A percentile compares a stretch with the other conserved stretches of the same genome.
Evolutionary conservation across 306 rosid species (phyloP).

Genomic region (Cucurbita pepo): DNA sequence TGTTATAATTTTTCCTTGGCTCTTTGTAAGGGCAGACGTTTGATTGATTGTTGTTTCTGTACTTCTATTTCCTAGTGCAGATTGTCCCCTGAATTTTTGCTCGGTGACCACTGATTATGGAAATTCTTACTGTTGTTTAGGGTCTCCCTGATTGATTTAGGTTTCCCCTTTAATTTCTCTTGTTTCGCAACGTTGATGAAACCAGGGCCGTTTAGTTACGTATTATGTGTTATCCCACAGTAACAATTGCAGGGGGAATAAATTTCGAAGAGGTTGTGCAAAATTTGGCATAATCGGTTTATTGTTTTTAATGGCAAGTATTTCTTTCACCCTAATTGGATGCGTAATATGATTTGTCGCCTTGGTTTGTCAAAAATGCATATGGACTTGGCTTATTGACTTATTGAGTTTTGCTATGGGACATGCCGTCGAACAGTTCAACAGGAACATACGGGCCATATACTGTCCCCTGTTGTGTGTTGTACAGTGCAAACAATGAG

Average conservation of each 20-base stretch:
- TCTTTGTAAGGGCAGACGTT: neutral
- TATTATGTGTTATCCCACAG: neutral
- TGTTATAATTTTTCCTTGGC: neutral
- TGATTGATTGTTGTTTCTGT: neutral
- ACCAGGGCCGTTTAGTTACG: neutral
- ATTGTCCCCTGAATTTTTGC: neutral
- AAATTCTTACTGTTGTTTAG: neutral
- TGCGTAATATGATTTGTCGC: neutral
- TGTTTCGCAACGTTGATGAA: no score
- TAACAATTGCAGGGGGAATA: neutral
- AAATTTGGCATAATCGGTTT: neutral
- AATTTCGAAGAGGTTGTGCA: neutral
- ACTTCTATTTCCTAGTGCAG: neutral
- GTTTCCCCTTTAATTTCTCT: neutral
- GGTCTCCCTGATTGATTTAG: neutral
- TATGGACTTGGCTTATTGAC: no score
- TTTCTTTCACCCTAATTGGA: neutral
- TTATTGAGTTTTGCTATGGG: no score
- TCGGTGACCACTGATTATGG: neutral
- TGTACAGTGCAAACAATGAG: neutral
- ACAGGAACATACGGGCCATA: no score
- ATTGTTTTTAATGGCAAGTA: neutral
- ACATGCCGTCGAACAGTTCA: no score
- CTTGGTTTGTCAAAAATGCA: neutral
- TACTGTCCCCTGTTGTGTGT: no score